phyloP scores from a whole-genome alignment of 1,284 basidiomycete species.

The Tilletia caries region DNA sequence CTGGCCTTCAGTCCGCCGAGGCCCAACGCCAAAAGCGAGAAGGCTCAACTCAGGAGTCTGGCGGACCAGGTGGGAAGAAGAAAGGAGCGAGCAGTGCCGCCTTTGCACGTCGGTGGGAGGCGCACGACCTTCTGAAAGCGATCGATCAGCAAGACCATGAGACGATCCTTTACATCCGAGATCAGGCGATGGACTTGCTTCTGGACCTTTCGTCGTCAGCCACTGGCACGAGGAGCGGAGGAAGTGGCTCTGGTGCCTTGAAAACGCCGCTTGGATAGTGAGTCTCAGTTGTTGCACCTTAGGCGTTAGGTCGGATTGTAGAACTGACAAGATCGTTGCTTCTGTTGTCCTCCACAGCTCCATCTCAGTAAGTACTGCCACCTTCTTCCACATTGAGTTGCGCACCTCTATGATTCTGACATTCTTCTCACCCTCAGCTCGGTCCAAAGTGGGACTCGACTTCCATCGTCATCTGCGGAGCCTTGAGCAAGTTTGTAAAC shows the following conservation, averaged over 20 bases:
- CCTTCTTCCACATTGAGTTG: background rate
- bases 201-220: constrained; percentile 30
- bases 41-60: background rate
- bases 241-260: background rate
- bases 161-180: constrained; percentile 45
- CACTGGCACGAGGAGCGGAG: background rate
- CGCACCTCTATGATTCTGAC: too few species aligned
- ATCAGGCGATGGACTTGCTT: constrained; percentile 45
- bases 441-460: constrained; percentile 42
- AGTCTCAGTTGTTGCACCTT: background rate
- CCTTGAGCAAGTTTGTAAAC: constrained; percentile 49
- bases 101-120: constrained; percentile 27
- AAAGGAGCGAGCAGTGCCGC: background rate
- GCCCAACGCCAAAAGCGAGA: background rate
- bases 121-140: constrained; percentile 48
- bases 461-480: constrained; percentile 42
- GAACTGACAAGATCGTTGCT: too few species aligned
- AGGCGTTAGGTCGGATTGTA: too few species aligned
- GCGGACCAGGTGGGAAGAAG: background rate
- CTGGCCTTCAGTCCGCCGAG: background rate
- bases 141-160: constrained; percentile 49
- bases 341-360: background rate
- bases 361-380: constrained; percentile 1
- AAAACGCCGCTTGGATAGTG: constrained; percentile 23
- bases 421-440: constrained; percentile 28